These are phyloP conservation scores for Ascochyta rabiei DNA, from an alignment of 2,329 filamentous ascomycete species.

Conservation along the genomic window DNA sequence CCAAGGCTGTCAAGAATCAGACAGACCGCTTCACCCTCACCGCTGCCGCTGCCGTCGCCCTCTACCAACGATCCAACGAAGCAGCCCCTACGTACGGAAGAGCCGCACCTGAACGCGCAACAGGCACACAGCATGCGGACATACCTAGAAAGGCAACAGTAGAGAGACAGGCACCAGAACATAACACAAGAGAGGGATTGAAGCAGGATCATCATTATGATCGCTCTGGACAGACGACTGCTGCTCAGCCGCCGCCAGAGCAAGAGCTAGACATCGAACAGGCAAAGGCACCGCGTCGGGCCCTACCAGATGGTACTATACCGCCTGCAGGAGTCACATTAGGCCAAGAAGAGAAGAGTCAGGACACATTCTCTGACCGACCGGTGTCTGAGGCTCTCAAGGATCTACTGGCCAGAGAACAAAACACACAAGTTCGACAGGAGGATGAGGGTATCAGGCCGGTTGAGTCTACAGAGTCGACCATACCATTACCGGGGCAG, in stretches of 20 bases:
- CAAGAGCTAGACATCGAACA: slow-evolving; percentile 55
- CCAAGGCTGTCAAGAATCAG: slow-evolving; percentile 66
- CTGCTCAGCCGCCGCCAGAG: slow-evolving; percentile 44
- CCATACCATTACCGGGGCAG: slow-evolving; percentile 48
- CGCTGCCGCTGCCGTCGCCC: slow-evolving; percentile 64
- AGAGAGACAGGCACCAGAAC: slow-evolving; percentile 19
- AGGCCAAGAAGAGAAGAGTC: slow-evolving; percentile 35
- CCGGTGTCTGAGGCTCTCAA: slow-evolving; percentile 46
- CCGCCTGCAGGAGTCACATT: slow-evolving; percentile 46
- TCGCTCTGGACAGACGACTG: slow-evolving; percentile 50
- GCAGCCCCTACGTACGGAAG: slow-evolving; percentile 44
- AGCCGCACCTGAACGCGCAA: slow-evolving; percentile 28
- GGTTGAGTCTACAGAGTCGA: slow-evolving; percentile 48
- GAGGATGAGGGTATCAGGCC: slow-evolving; percentile 43
- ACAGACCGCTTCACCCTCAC: slow-evolving; percentile 67
- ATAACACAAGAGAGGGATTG: slow-evolving; percentile 46
- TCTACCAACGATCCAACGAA: slow-evolving; percentile 65
- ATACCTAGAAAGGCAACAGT: slow-evolving; percentile 43
- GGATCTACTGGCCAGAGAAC: slow-evolving; percentile 41
- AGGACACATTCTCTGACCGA: slow-evolving; percentile 43
- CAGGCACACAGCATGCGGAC: slow-evolving; percentile 26
- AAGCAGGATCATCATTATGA: slow-evolving; percentile 60
- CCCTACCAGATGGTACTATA: slow-evolving; percentile 60
- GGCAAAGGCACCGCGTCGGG: slow-evolving; percentile 50
- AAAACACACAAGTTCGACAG: slow-evolving; percentile 17